These are phyloP conservation scores for Cicer pinnatifidum DNA, from an alignment of 306 rosid genomes.

Conservation along the genomic window DNA sequence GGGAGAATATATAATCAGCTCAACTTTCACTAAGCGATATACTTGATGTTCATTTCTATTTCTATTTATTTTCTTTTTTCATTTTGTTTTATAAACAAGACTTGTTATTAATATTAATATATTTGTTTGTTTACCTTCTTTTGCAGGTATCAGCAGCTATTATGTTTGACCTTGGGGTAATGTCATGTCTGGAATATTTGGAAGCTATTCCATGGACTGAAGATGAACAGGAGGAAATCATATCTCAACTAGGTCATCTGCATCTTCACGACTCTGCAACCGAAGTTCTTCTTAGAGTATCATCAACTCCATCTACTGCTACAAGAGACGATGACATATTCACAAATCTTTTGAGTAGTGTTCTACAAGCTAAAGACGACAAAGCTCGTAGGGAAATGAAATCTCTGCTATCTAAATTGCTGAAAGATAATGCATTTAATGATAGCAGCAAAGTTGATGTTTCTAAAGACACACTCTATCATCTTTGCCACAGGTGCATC, in stretches of 20 bases:
- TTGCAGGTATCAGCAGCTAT: conserved; percentile 81
- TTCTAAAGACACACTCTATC: conserved; percentile 75
- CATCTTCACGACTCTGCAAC: conserved; percentile 58
- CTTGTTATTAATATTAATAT: background rate
- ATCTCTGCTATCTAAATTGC: conserved; percentile 66
- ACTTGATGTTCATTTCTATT: conserved; percentile 4
- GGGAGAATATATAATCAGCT: background rate
- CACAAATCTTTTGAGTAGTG: conserved; percentile 59
- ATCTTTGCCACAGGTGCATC: conserved; percentile 73
- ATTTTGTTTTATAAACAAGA: conserved; percentile 8
- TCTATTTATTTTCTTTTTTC: background rate
- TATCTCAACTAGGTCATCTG: conserved; percentile 63
- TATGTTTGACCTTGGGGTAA: conserved; percentile 80
- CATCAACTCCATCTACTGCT: conserved; percentile 65
- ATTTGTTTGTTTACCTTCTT: conserved; percentile 11
- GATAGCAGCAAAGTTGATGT: conserved; percentile 62
- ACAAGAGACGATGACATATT: conserved; percentile 61
- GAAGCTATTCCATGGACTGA: conserved; percentile 90
- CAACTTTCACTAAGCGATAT: background rate
- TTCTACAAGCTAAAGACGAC: conserved; percentile 85
- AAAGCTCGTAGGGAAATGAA: conserved; percentile 90
- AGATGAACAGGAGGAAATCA: conserved; percentile 73
- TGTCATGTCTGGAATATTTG: conserved; percentile 74
- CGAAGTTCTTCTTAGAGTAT: conserved; percentile 70
- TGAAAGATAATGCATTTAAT: conserved; percentile 61